phyloP scores from a whole-genome alignment of 148 eudicot species.

The Vaccinium macrocarpon region DNA sequence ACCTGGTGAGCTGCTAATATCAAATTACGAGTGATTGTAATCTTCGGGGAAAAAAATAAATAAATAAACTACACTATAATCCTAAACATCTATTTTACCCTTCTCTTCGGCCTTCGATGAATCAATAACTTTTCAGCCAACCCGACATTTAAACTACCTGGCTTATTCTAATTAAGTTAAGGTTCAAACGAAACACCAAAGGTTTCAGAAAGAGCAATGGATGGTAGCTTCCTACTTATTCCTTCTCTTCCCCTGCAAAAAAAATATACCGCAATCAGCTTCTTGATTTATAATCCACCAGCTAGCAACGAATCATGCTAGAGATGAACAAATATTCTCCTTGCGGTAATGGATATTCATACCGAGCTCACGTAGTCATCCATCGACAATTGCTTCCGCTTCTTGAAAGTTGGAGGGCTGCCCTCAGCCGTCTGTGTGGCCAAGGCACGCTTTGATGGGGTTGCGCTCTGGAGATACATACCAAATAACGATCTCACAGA shows the following conservation, averaged over 20 bases:
- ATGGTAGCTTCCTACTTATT: conserved; percentile 4
- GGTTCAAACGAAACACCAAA: background rate
- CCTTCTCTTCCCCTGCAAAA: conserved; percentile 58
- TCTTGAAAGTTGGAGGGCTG: conserved; percentile 62
- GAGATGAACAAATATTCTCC: background rate
- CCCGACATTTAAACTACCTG: background rate
- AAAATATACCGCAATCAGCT: conserved; percentile 12
- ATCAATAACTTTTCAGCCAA: background rate
- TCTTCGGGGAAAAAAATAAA: background rate
- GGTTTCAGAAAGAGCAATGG: background rate
- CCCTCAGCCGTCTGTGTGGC: conserved; percentile 61
- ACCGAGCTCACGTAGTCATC: conserved; percentile 67
- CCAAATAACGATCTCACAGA: background rate
- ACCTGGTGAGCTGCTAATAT: background rate
- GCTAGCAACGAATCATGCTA: background rate
- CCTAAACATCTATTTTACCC: conserved; percentile 9
- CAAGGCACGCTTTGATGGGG: conserved; percentile 73
- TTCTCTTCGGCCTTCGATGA: background rate
- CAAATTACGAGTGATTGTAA: background rate
- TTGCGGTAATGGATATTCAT: conserved; percentile 10
- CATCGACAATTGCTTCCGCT: conserved; percentile 64
- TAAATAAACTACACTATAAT: background rate
- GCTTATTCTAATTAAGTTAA: background rate
- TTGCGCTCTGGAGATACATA: conserved; percentile 30
- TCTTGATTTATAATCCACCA: background rate